Conservation (phyloP, 805 yeast genomes). For the Saccharomycopsis sp. region DNA sequence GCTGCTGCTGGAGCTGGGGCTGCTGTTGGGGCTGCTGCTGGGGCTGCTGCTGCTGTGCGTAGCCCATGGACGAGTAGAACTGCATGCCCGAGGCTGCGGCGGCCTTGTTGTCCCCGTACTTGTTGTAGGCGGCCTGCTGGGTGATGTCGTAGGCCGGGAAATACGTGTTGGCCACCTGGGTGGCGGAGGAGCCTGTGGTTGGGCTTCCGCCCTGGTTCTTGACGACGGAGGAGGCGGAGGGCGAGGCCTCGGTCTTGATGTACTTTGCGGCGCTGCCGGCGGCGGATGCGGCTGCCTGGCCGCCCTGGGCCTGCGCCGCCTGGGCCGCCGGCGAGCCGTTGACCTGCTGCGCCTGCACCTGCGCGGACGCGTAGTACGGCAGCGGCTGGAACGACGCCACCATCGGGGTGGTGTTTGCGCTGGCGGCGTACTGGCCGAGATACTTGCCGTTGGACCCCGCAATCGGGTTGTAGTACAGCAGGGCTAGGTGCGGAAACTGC, state of each 20-base stretch:
- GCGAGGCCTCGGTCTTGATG: background rate
- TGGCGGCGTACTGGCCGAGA: slow-evolving; percentile 1
- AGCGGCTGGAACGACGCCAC: background rate
- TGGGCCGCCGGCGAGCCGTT: background rate
- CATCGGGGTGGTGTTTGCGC: background rate
- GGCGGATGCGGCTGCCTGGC: no score
- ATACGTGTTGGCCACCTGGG: background rate
- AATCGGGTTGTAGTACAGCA: slow-evolving; percentile 10
- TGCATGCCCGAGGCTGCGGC: background rate
- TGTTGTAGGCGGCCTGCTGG: slow-evolving; percentile 2
- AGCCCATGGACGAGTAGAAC: background rate
- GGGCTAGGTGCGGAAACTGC: slow-evolving; percentile 11
- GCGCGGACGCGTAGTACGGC: background rate
- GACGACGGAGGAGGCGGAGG: no score
- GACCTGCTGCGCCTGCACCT: background rate
- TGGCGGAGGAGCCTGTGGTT: slow-evolving; percentile 2
- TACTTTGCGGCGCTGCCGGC: background rate
- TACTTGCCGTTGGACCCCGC: background rate
- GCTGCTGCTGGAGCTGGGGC: slow-evolving; percentile 2
- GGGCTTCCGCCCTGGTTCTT: no score
- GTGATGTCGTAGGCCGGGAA: slow-evolving; percentile 4
- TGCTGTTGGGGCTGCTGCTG: background rate
- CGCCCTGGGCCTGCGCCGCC: background rate
- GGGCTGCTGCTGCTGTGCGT: slow-evolving; percentile 1
- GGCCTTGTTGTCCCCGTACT: background rate